These are phyloP conservation scores for Globisporangium mamillatum DNA, from an alignment of 352 stramenopile genomes.

Conservation along the genomic window DNA sequence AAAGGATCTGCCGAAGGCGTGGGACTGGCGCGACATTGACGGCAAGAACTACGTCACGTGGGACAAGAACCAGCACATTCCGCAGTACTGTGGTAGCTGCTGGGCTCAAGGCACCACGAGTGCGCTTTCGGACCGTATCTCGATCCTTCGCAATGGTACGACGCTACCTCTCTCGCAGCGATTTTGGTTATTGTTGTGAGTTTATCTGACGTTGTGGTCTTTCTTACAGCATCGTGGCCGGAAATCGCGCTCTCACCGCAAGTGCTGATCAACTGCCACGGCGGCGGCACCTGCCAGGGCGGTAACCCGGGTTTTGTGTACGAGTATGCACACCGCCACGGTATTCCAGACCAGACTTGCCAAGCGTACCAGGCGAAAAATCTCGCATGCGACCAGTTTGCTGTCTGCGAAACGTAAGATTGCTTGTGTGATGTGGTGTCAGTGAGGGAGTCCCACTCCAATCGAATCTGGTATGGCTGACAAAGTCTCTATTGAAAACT, in stretches of 20 bases:
- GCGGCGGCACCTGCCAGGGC: conserved; percentile 72
- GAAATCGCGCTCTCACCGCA: conserved; percentile 79
- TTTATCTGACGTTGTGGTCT: not conserved
- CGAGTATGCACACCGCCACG: conserved; percentile 84
- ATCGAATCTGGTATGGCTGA: not conserved
- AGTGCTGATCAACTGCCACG: conserved; percentile 85
- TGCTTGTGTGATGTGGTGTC: not conserved
- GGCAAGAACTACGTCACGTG: conserved; percentile 95
- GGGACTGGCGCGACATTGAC: conserved; percentile 94
- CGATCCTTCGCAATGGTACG: conserved; percentile 84
- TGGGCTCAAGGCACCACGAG: conserved; percentile 90
- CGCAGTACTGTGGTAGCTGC: conserved; percentile 91
- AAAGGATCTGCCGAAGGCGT: conserved; percentile 87
- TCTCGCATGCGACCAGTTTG: conserved; percentile 68
- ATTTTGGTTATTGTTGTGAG: not conserved
- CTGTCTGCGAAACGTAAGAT: conserved; percentile 79
- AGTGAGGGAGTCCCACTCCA: not conserved
- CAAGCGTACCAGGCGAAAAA: conserved; percentile 90
- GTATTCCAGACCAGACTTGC: conserved; percentile 92
- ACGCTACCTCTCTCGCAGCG: too few relatives aligned
- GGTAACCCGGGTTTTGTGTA: conserved; percentile 83
- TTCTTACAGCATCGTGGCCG: conserved; percentile 56
- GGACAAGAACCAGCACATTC: conserved; percentile 99
- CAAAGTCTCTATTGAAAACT: not conserved
- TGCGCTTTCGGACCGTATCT: conserved; percentile 89